Evolutionary conservation across 441 rosid genomes (phyloP).

Genomic region (Omphalea diandra): DNA sequence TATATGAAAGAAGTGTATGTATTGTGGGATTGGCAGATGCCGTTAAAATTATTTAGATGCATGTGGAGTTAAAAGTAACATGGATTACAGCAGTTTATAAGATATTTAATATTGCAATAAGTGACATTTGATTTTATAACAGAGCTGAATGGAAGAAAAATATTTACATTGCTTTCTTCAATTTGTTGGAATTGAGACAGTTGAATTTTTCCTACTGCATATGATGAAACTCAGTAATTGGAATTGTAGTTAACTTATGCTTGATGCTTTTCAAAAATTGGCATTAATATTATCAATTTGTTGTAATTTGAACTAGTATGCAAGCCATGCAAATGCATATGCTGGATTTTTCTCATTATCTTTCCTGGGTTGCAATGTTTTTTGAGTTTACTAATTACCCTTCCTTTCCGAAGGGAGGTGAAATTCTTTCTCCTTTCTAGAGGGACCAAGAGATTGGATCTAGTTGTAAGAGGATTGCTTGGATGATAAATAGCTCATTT

Average conservation of each 20-base stretch:
- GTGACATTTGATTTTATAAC: not conserved
- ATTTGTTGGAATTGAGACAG: no score
- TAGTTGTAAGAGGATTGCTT: no score
- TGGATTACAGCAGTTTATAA: not conserved
- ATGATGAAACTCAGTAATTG: no score
- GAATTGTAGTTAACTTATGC: not conserved
- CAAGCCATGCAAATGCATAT: no score
- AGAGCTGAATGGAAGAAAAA: not conserved
- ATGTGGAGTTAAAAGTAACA: not conserved
- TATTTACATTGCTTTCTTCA: no score
- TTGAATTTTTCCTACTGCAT: no score
- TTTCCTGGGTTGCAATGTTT: not conserved
- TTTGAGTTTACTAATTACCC: no score
- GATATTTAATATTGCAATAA: not conserved
- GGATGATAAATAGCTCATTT: no score
- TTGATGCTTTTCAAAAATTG: not conserved
- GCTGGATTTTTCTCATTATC: not conserved
- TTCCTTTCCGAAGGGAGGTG: no score
- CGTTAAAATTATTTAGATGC: not conserved
- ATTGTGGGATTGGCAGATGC: not conserved
- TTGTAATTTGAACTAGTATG: not conserved
- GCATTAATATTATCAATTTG: not conserved
- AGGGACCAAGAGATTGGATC: no score
- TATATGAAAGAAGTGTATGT: no score
- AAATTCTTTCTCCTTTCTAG: no score